Base-by-base conservation (phyloP, 2,329 filamentous ascomycete genomes). In the Aspergillus sp. region DNA sequence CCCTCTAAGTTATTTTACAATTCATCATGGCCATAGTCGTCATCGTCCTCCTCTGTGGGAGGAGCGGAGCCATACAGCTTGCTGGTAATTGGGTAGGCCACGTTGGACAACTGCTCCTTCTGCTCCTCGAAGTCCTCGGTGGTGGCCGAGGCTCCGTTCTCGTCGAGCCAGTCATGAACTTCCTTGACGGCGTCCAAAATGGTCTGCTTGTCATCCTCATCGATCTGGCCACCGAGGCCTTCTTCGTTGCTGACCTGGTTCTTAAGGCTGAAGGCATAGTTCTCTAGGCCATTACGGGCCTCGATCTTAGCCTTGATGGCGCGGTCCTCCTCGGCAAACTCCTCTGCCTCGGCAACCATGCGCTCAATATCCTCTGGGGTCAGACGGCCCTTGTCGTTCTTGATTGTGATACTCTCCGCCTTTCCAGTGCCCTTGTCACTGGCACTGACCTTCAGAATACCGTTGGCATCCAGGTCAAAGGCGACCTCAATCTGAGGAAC, bases 261-360 rank as follows among this genome's bases (percentile, higher is more conserved):
- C 90, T 98, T 98, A 70, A 99, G 83, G 83, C 86, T 93, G 87
- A 96, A 98, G 68, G 92, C 92, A 81, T 98, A 99, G 88, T 98
- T 98, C 87, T 99, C 95, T 61, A 99, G 89, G 69, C 88, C 87
- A 81, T 99, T 98, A 75, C 93, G 89, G 69, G 93, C 89, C 83
- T 97, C 93, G 69, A 99, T 96, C 82, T 93, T 93, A 83, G 95
- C 91, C 75, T 92, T 91, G 73, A 91, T 96, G 64, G 93, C 93
- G 87, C 98, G 98, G 84, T 99, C 95, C 82, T 98, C 95, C 79
- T 99, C 95, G 74, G 95, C 95, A 77, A 93, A 98, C 82, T 97
- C 91, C 87, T 98, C 95, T 61, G 95, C 95, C 81, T 99, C 95
- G 68, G 89, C 88, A 64, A 99, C 92, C 95, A 99, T 99, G 79